Evolutionary conservation across 139 green algal genomes (phyloP), one percentile per base, ranked within the genome.

Genomic region (Picochlorum costavermella): DNA sequence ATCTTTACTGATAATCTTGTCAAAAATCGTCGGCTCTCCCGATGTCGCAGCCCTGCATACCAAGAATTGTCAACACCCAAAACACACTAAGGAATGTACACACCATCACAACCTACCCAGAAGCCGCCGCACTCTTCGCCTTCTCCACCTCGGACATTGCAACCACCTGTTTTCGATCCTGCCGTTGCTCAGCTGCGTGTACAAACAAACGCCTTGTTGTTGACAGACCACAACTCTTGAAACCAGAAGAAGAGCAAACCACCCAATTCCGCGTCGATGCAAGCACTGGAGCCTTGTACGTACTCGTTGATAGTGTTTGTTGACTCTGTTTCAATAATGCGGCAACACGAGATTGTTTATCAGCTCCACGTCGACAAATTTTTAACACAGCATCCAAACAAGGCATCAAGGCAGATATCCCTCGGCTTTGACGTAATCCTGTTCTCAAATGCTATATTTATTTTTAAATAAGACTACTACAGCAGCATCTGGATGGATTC

Each of bases 1-100:
- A 51, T 94, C 69, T 75, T 95, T 95, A 46, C 60, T 40, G 14
- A 98, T 81, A 36, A 98, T 97, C 72, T 97, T 97, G 70, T 98
- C 92, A 60, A 98, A 98, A 48, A 96, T 90, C 25, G 91, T 97
- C 4, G 86, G 84, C 5, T 64, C 74, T 6, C 66, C 68, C 3
- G 20, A 68, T 33, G 75, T 67, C 6, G 60, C 67, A 51, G 59
- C 67, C 13, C 72, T 69, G 45, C 45, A 26, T 26, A 16, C 20
- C 12, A 9, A 53, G 11, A 23, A 40, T 40, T 8, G 11, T 37
- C 31, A 37, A 11, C 33, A 40, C 11, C 33, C 33, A 40, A 11
- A 11, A 40, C 6, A 17, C 9, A 44, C 44, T 20, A 31, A 25
- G 44, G 1, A 28, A 60, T 20, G 43, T 5, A 4, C 61, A 17